Base-by-base conservation (phyloP, 208 protist genomes). In the Porcisia hertigi region DNA sequence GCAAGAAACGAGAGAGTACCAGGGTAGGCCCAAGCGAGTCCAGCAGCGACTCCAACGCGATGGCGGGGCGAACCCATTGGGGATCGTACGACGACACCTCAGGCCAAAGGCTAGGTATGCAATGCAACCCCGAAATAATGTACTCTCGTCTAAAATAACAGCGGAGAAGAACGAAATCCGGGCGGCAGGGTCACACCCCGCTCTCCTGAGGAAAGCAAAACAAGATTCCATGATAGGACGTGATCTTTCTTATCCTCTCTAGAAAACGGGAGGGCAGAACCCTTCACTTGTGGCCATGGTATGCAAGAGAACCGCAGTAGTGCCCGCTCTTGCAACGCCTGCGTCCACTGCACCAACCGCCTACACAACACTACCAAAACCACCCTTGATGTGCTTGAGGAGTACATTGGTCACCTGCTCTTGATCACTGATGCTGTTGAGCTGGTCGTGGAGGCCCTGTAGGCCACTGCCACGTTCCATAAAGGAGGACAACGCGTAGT, bases 381-480 rank as follows among this genome's bases (percentile, higher is more conserved):
- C 88, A 12, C 83, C 77, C 11, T 87, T 75, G 80, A 97, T 93
- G 82, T 97, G 90, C 54, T 88, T 88, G 67, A 95, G 77, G 14
- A 97, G 84, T 20, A 91, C 86, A 30, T 55, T 82, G n/a, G 82
- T 82, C 43, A 96, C 58, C 60, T 89, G 84, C 71, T 94, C 77
- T 55, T 63, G 71, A 59, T 97, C 93, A 67, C 88, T 89, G 39
- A 94, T 64, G 9, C 76, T 78, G 77, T 97, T 97, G 16, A 97
- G 79, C 53, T 92, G 89, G 52, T 97, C 91, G 64, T 97, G 93
- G 2, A 97, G 85, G 9, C 59, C 78, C 58, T 82, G 80, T 45
- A 96, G 80, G 8, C 85, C 91, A 58, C 74, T 85, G 7, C 89
- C 91, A 64, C 80, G 76, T 5, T 96, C 90, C 88, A 97, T 94